Evolutionary conservation across 768 basidiomycete genomes (phyloP).

Genomic region (Auriscalpium microsporum): DNA sequence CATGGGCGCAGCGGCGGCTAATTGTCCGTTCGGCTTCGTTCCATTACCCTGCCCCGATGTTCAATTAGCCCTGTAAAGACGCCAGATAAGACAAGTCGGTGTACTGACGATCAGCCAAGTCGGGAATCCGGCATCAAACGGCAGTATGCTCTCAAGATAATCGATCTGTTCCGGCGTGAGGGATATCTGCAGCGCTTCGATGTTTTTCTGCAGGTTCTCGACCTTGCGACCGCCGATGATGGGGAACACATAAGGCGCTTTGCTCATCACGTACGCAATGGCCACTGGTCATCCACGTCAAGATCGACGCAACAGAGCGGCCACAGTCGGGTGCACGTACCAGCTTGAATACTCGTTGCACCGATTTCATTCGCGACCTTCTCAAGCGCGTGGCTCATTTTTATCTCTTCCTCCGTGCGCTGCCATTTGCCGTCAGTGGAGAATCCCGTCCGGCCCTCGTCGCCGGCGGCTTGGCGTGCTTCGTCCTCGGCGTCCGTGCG

Average conservation of each 20-base stretch:
- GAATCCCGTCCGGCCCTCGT: constrained; percentile 25
- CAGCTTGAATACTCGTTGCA: constrained; percentile 19
- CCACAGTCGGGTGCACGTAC: background rate
- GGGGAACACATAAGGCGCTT: constrained; percentile 37
- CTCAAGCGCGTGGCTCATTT: constrained; percentile 8
- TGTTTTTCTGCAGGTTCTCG: constrained; percentile 35
- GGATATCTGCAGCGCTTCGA: constrained; percentile 35
- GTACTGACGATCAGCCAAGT: constrained; percentile 14
- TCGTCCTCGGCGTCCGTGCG: constrained; percentile 32
- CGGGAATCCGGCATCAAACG: constrained; percentile 37
- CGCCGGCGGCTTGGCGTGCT: constrained; percentile 20
- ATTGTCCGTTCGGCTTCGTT: background rate
- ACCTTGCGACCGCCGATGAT: constrained; percentile 39
- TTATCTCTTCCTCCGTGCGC: constrained; percentile 11
- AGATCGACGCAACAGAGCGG: background rate
- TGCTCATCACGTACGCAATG: constrained; percentile 41
- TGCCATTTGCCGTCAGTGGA: constrained; percentile 1
- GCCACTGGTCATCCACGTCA: constrained; percentile 23
- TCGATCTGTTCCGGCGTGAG: constrained; percentile 33
- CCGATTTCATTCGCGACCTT: constrained; percentile 25
- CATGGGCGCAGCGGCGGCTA: background rate
- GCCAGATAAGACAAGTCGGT: background rate
- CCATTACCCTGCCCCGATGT: background rate
- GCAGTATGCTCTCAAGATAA: constrained; percentile 28
- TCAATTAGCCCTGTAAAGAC: background rate